Conservation (phyloP, 2,329 filamentous ascomycete species). For the Balansia obtecta region DNA sequence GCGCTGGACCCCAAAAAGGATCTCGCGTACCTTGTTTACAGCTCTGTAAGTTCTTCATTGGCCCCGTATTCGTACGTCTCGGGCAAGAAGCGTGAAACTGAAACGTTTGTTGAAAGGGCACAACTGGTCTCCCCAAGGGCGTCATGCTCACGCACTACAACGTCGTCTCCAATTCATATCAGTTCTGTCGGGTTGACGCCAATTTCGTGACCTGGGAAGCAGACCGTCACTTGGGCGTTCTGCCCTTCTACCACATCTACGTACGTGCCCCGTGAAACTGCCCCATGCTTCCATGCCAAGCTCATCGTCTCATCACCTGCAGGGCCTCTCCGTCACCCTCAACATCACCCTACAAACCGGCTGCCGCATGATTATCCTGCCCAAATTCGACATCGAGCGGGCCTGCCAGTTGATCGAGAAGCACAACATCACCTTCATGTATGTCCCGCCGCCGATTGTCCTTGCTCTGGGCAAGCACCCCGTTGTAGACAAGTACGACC, state of each 20-base stretch:
- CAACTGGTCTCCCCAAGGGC: constrained; percentile 83
- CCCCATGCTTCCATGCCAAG: not conserved
- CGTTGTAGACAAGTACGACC: constrained; percentile 65
- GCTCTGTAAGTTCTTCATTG: constrained; percentile 33
- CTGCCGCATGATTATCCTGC: constrained; percentile 57
- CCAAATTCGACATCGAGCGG: constrained; percentile 66
- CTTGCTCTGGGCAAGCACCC: constrained; percentile 72
- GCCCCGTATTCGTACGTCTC: not conserved
- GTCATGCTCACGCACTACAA: constrained; percentile 79
- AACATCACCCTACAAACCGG: constrained; percentile 37
- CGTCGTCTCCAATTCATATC: constrained; percentile 61
- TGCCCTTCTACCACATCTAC: constrained; percentile 90
- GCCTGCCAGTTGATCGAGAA: constrained; percentile 70
- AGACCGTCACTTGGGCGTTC: constrained; percentile 64
- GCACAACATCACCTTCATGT: constrained; percentile 62
- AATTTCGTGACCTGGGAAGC: constrained; percentile 44
- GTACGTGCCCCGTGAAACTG: constrained; percentile 30
- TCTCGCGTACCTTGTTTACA: constrained; percentile 76
- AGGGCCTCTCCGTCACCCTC: constrained; percentile 22
- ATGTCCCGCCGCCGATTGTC: constrained; percentile 75
- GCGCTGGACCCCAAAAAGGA: constrained; percentile 58
- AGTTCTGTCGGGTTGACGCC: constrained; percentile 40
- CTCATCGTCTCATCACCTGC: not conserved
- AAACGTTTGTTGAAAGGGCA: constrained; percentile 37
- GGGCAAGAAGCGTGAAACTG: too few species aligned